These are phyloP conservation scores for Cystobasidium sp. DNA, from an alignment of 1,284 basidiomycete species.

Conservation along the genomic window DNA sequence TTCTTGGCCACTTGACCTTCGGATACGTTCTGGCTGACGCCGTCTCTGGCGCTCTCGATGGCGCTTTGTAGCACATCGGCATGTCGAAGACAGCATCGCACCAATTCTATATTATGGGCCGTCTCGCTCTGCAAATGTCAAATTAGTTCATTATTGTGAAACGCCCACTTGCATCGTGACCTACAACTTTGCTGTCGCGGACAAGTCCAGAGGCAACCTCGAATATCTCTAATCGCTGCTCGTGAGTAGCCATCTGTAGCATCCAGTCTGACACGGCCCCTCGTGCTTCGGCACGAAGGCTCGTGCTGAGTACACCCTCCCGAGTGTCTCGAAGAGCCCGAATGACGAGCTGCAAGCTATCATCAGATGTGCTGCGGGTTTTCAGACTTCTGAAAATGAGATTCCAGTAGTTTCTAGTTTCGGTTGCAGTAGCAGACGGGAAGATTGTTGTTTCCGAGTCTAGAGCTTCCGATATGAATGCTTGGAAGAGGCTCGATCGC, in stretches of 20 bases:
- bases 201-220: background rate
- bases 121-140: constrained; percentile 8
- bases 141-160: background rate
- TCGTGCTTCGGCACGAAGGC: background rate
- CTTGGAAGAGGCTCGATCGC: background rate
- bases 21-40: background rate
- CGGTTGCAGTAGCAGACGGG: background rate
- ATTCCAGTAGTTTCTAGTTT: constrained; percentile 1
- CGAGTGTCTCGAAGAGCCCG: no score
- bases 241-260: background rate
- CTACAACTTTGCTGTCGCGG: background rate
- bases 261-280: background rate
- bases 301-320: background rate
- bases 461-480: background rate
- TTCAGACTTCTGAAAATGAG: background rate
- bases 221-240: background rate
- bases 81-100: constrained; percentile 1
- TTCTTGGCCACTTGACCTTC: background rate
- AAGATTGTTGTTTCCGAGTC: background rate
- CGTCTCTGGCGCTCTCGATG: background rate
- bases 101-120: background rate
- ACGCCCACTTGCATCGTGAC: background rate
- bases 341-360: background rate
- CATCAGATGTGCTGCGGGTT: background rate
- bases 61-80: background rate